These are phyloP conservation scores for Alternaria arborescens DNA, from an alignment of 2,329 filamentous ascomycete species.

Conservation along the genomic window DNA sequence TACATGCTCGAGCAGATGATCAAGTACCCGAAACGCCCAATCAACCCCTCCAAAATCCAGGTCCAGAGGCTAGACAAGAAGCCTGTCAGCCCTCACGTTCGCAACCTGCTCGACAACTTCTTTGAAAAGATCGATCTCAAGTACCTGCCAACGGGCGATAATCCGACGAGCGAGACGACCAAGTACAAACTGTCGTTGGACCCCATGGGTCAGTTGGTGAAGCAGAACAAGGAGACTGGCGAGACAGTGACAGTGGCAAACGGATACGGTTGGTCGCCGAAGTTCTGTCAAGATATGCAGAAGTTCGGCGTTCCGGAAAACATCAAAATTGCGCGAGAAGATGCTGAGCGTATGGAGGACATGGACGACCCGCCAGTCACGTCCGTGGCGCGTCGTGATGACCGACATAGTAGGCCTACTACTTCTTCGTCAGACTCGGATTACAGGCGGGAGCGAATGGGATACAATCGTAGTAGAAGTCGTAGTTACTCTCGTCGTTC, in stretches of 20 bases:
- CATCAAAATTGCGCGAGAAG: slow-evolving; percentile 33
- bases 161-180: slow-evolving; percentile 37
- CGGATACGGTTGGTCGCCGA: slow-evolving; percentile 87
- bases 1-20: slow-evolving; percentile 82
- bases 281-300: slow-evolving; percentile 84
- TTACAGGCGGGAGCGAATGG: slow-evolving; percentile 18
- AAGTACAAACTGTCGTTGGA: slow-evolving; percentile 66
- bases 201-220: slow-evolving; percentile 74
- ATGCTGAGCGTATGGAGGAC: slow-evolving; percentile 27
- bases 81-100: slow-evolving; percentile 72
- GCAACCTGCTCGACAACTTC: slow-evolving; percentile 71
- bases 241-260: slow-evolving; percentile 72
- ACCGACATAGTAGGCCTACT: slow-evolving; percentile 20
- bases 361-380: slow-evolving; percentile 7
- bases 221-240: slow-evolving; percentile 72
- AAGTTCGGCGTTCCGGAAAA: slow-evolving; percentile 35
- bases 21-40: slow-evolving; percentile 76
- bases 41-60: slow-evolving; percentile 73
- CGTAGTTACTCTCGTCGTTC: slow-evolving; percentile 21
- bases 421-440: slow-evolving; percentile 23
- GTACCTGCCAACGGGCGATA: slow-evolving; percentile 59
- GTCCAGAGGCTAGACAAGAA: slow-evolving; percentile 71
- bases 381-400: slow-evolving; percentile 17
- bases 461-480: slow-evolving; percentile 23
- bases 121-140: slow-evolving; percentile 68